Percentiles rank a stretch among this genome's conserved stretches.
phyloP scores from a whole-genome alignment of 1,139 yeast species.

The Geotrichum cucujoidarum region DNA sequence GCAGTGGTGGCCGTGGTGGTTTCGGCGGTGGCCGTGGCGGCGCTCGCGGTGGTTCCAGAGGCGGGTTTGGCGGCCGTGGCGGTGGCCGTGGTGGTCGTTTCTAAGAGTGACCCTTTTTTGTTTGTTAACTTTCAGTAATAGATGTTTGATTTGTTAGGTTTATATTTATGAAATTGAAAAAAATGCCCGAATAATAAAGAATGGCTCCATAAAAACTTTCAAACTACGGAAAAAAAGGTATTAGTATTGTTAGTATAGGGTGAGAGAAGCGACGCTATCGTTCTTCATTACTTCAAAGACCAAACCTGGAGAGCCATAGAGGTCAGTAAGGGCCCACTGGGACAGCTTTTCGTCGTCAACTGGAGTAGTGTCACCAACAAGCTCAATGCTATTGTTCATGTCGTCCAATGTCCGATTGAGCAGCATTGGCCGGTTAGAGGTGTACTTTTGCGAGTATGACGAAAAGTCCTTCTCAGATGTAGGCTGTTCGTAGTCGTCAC shows the following conservation, averaged over 20 bases:
- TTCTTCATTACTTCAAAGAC: constrained; percentile 31
- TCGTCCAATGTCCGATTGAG: constrained; percentile 30
- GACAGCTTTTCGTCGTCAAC: constrained; percentile 17
- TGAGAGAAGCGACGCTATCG: constrained; percentile 27
- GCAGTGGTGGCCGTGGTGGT: constrained; percentile 27
- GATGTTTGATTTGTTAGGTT: neutral
- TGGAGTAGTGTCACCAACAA: constrained; percentile 26
- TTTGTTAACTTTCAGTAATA: neutral
- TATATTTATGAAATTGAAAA: constrained; percentile 4
- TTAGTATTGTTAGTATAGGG: constrained; percentile 22
- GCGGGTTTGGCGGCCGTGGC: constrained; percentile 13
- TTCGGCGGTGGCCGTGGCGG: constrained; percentile 23
- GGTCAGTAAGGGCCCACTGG: constrained; percentile 31
- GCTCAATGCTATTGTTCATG: constrained; percentile 31
- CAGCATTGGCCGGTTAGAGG: constrained; percentile 26
- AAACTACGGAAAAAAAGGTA: neutral
- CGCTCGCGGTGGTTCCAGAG: constrained; percentile 20
- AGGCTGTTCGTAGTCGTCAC: constrained; percentile 8
- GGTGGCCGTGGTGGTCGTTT: constrained; percentile 16
- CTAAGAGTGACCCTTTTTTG: neutral
- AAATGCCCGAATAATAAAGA: neutral
- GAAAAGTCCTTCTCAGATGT: constrained; percentile 24
- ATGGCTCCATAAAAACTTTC: neutral
- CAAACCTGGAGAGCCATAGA: constrained; percentile 29
- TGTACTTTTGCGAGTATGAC: constrained; percentile 4